Evolutionary conservation across 345 rosid genomes (phyloP), one percentile per base, ranked within the genome.

Genomic region (Nephelium lappaceum): DNA sequence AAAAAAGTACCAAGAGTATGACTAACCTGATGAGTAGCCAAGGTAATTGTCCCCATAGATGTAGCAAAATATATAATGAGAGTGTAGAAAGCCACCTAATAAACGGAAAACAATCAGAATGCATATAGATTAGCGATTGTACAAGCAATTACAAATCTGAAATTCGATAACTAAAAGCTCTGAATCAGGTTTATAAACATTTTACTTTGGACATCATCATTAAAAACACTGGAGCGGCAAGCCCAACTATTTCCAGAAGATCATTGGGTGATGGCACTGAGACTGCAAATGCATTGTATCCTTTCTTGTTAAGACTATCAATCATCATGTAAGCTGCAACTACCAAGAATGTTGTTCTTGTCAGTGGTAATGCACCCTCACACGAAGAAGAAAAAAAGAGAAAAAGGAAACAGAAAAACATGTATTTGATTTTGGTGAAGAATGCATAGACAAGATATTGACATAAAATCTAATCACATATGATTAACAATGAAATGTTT

Each of bases 281-380:
- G 77, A 95, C 63, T 43, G 86, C 42, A 82, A 83, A 85, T 1
- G 93, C 95, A 31, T 87, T 88, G 60, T 89, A 95, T 80, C 95
- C 97, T 82, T 88, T 91, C 81, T 86, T 79, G 84, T 89, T 93
- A 57, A 95, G 81, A 83, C 90, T 84, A 39, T 86, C 80, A 73
- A 95, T 86, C 98, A 93, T 91, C 98, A 92, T 92, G 79, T 82
- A 93, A 79, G 86, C 92, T 74, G 97, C 91, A 85, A 95, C 82
- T 55, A 93, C 87, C 98, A 93, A 82, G 67, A 70, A 84, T 68
- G 69, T 69, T 15, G 5, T 31, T 11, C 25, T 60, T 63, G 80
- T 81, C 78, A 80, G 78, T 47, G 66, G 67, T 39, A 47, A 60
- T 4, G 10, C 15, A 19, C 3, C 57, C 16, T 51, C 57, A 15